Conservation (phyloP, 2,329 filamentous ascomycete species). For the Aspergillus uvarum region DNA sequence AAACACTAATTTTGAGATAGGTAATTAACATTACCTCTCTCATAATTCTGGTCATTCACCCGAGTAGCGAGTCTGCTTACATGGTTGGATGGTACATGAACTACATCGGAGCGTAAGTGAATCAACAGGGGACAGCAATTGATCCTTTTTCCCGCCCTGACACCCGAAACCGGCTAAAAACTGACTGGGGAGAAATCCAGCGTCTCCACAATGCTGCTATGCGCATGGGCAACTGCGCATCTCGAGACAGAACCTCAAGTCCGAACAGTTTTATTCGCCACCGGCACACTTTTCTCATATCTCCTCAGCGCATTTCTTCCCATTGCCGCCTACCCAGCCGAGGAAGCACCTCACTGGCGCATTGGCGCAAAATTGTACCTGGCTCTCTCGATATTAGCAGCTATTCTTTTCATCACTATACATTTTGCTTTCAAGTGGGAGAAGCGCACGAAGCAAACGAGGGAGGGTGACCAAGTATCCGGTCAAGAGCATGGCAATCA, state of each 20-base stretch:
- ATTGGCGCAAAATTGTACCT: slow-evolving; percentile 11
- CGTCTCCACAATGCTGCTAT: slow-evolving; percentile 10
- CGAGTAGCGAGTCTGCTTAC: slow-evolving; percentile 5
- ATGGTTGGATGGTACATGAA: slow-evolving; percentile 13
- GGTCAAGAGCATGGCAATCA: neutral
- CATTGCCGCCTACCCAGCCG: slow-evolving; percentile 9
- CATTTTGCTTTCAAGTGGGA: slow-evolving; percentile 5
- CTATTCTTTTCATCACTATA: slow-evolving; percentile 3
- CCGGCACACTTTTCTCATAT: slow-evolving; percentile 8
- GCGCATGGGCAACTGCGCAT: slow-evolving; percentile 10
- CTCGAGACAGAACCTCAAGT: slow-evolving; percentile 7
- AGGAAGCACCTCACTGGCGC: slow-evolving; percentile 10
- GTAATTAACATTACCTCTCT: slow-evolving; percentile 7
- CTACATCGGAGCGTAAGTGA: slow-evolving; percentile 8
- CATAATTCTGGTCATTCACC: slow-evolving; percentile 3
- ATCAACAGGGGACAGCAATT: neutral
- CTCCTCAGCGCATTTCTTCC: slow-evolving; percentile 8
- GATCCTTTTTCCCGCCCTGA: neutral
- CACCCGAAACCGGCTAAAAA: neutral
- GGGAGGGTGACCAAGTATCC: neutral
- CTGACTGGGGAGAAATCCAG: neutral
- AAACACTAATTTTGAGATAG: neutral
- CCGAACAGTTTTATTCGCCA: slow-evolving; percentile 10
- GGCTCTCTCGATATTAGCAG: slow-evolving; percentile 1
- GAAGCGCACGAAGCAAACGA: neutral